Base-by-base conservation (phyloP, 2,329 filamentous ascomycete species). In the Pseudogymnoascus sp. region DNA sequence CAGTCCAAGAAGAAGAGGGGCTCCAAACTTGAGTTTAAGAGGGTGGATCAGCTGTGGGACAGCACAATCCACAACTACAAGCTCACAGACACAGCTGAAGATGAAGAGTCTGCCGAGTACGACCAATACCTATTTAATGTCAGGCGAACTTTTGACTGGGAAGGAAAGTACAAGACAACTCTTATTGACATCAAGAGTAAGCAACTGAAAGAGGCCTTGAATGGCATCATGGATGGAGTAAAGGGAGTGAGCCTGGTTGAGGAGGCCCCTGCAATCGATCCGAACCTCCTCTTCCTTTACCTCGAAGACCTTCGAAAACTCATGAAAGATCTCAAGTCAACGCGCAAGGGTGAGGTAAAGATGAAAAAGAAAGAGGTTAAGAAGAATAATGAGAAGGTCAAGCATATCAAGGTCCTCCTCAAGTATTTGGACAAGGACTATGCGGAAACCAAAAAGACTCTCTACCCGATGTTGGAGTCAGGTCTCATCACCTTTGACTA, bases 401-500 rank as follows among this genome's bases (percentile, higher is more conserved):
- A 80, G 16, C 84, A 90, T 60, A 81, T 92, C 66, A 91, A 90
- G 69, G 77, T 91, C 0, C 79, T 95, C 3, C 74, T 92, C 60
- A 84, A 84, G 61, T 94, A 91, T 67, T 78, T 94, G n/a, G 87
- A 92, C 67, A 84, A 86, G 63, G 92, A 96, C 73, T 96, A 90
- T 69, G 83, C 85, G 1, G 81, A 89, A 16, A 86, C 81, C 35
- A 92, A 93, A 71, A 90, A 91, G 73, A 89, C 87, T 1, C 79
- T 96, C 0, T 87, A 92, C 66, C 89, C 90, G 0, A 84, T 96
- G 75, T 78, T 96, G 1, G 83, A 91, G 65, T 88, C 87, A 33
- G 90, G 90, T 7, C 85, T 91, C 47, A 95, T 96, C 71, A 95
- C 90, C 0, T 96, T 92, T 67, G 90, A 96, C 62, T 80, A 95